Base-by-base conservation (phyloP, 441 rosid species). In the Geranium incanum region DNA sequence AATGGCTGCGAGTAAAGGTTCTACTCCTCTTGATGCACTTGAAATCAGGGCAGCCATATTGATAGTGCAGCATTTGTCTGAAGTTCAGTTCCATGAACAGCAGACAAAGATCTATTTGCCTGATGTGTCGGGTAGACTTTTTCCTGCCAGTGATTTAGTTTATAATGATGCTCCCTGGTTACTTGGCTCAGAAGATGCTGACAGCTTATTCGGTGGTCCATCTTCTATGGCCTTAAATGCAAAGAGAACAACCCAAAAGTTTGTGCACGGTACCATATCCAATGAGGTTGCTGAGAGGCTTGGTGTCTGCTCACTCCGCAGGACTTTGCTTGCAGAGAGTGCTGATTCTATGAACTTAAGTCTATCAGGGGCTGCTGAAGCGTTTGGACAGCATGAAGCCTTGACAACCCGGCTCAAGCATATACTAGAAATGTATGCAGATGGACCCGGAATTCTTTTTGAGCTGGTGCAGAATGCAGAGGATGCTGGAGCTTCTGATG, bases 81-180 rank as follows among this genome's bases (percentile, higher is more conserved):
- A 93, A 84, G 87, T 80, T 71, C 93, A 84, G 72, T 76, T 83
- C 82, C 86, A 82, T 72, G 89, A 90, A n/a, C 62, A 45, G 74
- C 87, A 87, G 78, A 84, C 82, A 68, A 78, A 83, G 75, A 83
- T 95, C 78, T 95, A 88, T 79, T 79, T 95, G 78, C 99, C 99
- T 67, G 99, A 95, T 76, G 86, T 82, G 71, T 89, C 97, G 68
- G 87, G 96, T 63, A 87, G 91, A 77, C 82, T 95, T 38, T 84
- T 88, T 69, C 96, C 86, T 79, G 86, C 99, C 71, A 78, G 83
- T 79, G 92, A 89, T 73, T 81, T 95, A 79, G 97, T 92, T 74
- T 95, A 89, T 74, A 95, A 92, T 77, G 99, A 95, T 75, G 99
- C 99, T 72, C 99, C 99, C 70, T 95, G 99, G 99, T 81, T 95